Evolutionary conservation across 192 early-diverging fungal species (phyloP).

Genomic region (Mortierella hygrophila): DNA sequence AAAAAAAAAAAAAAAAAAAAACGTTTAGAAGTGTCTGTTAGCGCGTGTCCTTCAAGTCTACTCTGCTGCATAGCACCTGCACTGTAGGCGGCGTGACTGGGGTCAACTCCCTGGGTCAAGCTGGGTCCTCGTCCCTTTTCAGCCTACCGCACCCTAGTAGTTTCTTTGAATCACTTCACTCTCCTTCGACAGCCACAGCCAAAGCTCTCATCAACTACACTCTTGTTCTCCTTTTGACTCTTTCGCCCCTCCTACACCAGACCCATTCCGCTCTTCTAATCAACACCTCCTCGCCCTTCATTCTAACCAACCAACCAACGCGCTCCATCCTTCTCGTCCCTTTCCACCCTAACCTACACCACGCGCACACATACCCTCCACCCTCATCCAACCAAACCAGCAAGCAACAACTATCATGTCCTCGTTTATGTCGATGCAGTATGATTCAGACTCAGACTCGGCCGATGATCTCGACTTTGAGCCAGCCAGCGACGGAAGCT

Average conservation of each 20-base stretch:
- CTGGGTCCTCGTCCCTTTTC: not conserved
- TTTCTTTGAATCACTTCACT: conserved; percentile 1
- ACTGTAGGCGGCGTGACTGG: not conserved
- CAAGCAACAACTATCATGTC: conserved; percentile 23
- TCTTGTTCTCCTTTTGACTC: not conserved
- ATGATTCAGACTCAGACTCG: conserved; percentile 56
- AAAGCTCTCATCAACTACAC: not conserved
- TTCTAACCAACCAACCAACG: not conserved
- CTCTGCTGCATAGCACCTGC: not conserved
- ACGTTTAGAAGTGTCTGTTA: not conserved
- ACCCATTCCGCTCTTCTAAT: not conserved
- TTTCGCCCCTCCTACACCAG: not conserved
- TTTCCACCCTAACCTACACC: not conserved
- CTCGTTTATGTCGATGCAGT: conserved; percentile 46
- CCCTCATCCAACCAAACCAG: not conserved
- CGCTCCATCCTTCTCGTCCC: not conserved
- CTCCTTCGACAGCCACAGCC: not conserved
- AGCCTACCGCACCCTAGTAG: too few species aligned
- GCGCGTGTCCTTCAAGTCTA: not conserved
- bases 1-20: conserved; percentile 1
- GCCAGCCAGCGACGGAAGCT: conserved; percentile 29
- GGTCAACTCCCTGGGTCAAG: not conserved
- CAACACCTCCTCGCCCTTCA: not conserved
- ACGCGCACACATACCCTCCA: too few species aligned
- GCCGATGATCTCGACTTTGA: conserved; percentile 53